Percentiles rank a stretch among this genome's conserved stretches.
Conservation (phyloP, 495 filamentous ascomycete genomes). For the Annulohypoxylon bovei region DNA sequence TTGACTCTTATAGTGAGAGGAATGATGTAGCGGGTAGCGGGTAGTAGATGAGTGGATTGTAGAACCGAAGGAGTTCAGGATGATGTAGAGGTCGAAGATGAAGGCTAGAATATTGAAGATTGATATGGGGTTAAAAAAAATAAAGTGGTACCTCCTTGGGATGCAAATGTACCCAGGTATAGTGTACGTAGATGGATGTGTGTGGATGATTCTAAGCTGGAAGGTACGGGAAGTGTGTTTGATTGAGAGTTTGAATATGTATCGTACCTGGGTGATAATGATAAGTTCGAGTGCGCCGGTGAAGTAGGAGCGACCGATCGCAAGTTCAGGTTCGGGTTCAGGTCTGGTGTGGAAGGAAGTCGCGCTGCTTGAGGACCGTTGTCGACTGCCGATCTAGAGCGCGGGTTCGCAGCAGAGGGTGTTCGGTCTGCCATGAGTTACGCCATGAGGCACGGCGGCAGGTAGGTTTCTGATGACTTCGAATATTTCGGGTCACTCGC, state of each 20-base stretch:
- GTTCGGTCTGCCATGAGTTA: slow-evolving; percentile 69
- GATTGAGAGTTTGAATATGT: neutral
- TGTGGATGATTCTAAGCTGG: neutral
- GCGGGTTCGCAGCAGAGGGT: slow-evolving; percentile 56
- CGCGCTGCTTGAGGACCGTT: slow-evolving; percentile 56
- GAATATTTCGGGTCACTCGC: slow-evolving; percentile 17
- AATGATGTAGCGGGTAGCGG: slow-evolving; percentile 16
- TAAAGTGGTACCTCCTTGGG: slow-evolving; percentile 33
- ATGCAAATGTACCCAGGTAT: slow-evolving; percentile 35
- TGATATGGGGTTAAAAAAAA: slow-evolving; percentile 31
- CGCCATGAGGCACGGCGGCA: slow-evolving; percentile 58
- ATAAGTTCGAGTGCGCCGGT: slow-evolving; percentile 32
- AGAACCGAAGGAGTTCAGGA: slow-evolving; percentile 1
- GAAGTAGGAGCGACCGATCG: slow-evolving; percentile 39
- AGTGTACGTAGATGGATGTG: slow-evolving; percentile 10
- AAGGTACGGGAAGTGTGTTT: neutral
- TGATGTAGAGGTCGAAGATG: neutral
- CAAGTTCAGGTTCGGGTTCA: slow-evolving; percentile 33
- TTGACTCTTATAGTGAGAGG: slow-evolving; percentile 33
- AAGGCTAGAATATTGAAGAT: slow-evolving; percentile 25
- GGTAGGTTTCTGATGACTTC: slow-evolving; percentile 23
- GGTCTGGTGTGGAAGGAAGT: slow-evolving; percentile 47
- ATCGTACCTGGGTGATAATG: slow-evolving; percentile 42
- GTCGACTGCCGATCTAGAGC: slow-evolving; percentile 64
- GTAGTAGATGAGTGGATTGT: slow-evolving; percentile 7